phyloP scores from a whole-genome alignment of 257 asterid genomes.

The Eucommia ulmoides region DNA sequence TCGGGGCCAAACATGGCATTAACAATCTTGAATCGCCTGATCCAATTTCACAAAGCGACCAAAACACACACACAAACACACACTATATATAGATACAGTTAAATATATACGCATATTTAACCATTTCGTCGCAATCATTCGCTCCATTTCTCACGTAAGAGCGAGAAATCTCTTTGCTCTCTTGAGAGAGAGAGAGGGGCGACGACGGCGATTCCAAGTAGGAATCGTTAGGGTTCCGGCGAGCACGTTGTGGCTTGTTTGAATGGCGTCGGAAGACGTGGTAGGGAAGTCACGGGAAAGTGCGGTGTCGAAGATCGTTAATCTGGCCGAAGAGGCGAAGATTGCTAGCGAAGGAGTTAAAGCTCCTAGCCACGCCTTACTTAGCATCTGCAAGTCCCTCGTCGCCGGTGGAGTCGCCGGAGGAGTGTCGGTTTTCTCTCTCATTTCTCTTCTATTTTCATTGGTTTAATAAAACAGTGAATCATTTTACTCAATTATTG shows the following conservation, averaged over 20 bases:
- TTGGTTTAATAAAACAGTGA: no score
- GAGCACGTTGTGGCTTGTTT: not conserved
- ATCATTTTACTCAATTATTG: no score
- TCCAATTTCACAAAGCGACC: no score
- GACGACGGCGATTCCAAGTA: not conserved
- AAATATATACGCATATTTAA: no score
- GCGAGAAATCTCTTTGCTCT: not conserved
- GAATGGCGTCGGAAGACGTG: slow-evolving; percentile 1
- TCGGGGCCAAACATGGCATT: no score
- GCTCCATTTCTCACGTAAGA: no score
- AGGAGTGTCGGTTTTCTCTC: not conserved
- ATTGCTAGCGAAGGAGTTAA: not conserved
- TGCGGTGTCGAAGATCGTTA: not conserved
- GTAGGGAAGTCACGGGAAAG: not conserved
- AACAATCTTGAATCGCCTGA: no score
- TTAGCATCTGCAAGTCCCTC: not conserved
- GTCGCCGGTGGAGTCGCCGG: not conserved
- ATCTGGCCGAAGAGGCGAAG: not conserved
- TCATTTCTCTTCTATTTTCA: not conserved
- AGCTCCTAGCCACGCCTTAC: not conserved
- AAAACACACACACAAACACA: no score
- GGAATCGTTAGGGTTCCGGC: not conserved
- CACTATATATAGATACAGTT: no score
- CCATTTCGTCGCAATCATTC: no score
- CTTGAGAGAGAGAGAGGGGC: not conserved